Base-by-base conservation (phyloP, 2,329 filamentous ascomycete genomes). In the Fusarium bulbicola region DNA sequence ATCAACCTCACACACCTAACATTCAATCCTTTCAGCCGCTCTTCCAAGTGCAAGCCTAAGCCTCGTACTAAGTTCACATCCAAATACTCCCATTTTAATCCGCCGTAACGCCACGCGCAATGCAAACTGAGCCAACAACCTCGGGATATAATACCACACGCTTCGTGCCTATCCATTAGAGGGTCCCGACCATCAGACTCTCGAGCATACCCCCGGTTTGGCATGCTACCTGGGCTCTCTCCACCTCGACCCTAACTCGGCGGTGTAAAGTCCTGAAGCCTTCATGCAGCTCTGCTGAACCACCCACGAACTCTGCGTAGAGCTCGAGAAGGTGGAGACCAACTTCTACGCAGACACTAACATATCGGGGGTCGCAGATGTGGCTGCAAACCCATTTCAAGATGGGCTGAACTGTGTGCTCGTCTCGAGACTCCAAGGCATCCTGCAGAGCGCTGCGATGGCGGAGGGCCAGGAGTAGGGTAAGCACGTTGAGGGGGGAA, bases 161-260 rank as follows among this genome's bases (percentile, higher is more conserved):
- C 34, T 54, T 74, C 53, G 56, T 66, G 64, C 16, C 58, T 57
- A 26, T 64, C 60, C 56, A 70, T 77, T 63, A 80, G 61, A 77
- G 70, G 39, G 68, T 72, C 43, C 80, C 79, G 54, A 79, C 72
- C 73, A 92, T 89, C 72, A 90, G 72, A 54, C 84, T 92, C 76
- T 95, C 93, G 73, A 98, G 83, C 95, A 98, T 98, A 5, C 95
- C 96, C 74, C 89, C 89, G 16, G 94, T 95, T 83, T 93, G 91
- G 76, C 90, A 92, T 5, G 95, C 95, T 79, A 93, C 88, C 82
- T 97, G 93, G 28, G 94, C 93, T 78, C 92, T 91, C 81, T 97
- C 94, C 16, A 95, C 92, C 81, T 96, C 93, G 45, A 89, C 85
- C 70, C 90, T 88, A 26, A 98, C 95, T 43, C 91, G 86, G 50